Percentiles rank a stretch among this genome's conserved stretches.
phyloP scores from a whole-genome alignment of 495 filamentous ascomycete species.

The Aspergillus biplanus region DNA sequence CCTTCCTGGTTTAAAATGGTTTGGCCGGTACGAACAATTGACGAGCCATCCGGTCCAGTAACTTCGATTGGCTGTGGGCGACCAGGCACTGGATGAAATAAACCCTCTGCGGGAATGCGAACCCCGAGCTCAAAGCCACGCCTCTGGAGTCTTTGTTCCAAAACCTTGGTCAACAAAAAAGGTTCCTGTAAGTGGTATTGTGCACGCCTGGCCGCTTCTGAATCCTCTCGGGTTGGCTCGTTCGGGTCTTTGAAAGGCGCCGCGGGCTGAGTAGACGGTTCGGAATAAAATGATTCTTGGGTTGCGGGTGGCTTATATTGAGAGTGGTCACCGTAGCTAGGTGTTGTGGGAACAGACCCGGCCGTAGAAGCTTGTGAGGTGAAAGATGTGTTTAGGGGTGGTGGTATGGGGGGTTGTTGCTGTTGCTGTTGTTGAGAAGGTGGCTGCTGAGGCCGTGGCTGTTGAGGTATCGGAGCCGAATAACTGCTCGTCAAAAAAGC shows the following conservation, averaged over 20 bases:
- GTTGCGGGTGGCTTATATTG: constrained; percentile 36
- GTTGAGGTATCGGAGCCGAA: constrained; percentile 51
- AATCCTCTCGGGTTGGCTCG: constrained; percentile 47
- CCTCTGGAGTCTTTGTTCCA: constrained; percentile 51
- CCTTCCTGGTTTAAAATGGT: constrained; percentile 68
- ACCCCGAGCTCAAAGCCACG: constrained; percentile 59
- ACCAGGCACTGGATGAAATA: constrained; percentile 57
- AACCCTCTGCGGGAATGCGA: constrained; percentile 63
- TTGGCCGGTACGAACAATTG: constrained; percentile 59
- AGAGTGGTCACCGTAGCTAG: constrained; percentile 45
- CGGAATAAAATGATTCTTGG: constrained; percentile 41
- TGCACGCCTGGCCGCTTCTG: constrained; percentile 45
- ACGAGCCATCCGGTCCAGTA: constrained; percentile 56
- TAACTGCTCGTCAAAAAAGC: constrained; percentile 67
- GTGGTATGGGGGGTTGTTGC: constrained; percentile 38
- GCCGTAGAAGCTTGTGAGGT: constrained; percentile 47
- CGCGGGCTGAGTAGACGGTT: constrained; percentile 35
- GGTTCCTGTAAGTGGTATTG: constrained; percentile 63
- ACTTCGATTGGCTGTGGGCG: constrained; percentile 57
- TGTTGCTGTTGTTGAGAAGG: constrained; percentile 38
- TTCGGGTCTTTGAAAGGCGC: constrained; percentile 44
- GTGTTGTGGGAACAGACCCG: constrained; percentile 39
- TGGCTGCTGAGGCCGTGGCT: constrained; percentile 46
- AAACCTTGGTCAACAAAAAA: constrained; percentile 57
- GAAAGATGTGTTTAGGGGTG: constrained; percentile 45